Evolutionary conservation across 208 protist genomes (phyloP).

Genomic region (Spongospora subterranea): DNA sequence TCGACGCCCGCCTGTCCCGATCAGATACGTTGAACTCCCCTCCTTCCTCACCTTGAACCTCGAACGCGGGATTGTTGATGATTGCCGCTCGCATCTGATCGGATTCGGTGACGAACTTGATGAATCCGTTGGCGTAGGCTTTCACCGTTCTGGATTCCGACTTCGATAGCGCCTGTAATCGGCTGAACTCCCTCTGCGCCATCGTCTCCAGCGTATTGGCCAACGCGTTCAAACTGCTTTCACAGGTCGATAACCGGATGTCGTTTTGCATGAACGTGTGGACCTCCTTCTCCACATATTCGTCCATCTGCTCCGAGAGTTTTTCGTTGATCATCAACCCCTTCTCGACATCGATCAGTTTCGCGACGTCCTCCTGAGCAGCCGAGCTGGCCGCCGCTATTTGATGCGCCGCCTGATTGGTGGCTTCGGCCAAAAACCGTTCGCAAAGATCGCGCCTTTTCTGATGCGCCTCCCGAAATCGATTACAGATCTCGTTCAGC

Average conservation of each 20-base stretch:
- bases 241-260: neutral
- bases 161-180: neutral
- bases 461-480: neutral
- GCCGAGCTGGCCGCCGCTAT: neutral
- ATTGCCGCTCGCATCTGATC: neutral
- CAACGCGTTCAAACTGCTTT: neutral
- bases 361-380: neutral
- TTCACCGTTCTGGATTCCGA: neutral
- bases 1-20: neutral
- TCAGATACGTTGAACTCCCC: neutral
- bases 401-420: too few relatives aligned
- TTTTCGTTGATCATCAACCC: neutral
- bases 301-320: neutral
- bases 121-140: neutral
- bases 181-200: neutral
- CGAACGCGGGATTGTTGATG: neutral
- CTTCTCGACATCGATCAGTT: neutral
- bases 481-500: neutral
- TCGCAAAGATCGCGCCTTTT: neutral
- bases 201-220: neutral
- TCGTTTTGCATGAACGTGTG: neutral
- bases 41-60: neutral
- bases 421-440: neutral
- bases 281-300: conserved; percentile 19
- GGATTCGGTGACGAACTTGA: neutral